These are phyloP conservation scores for Polyporus tsugae DNA, from an alignment of 1,284 basidiomycete genomes.

Conservation along the genomic window DNA sequence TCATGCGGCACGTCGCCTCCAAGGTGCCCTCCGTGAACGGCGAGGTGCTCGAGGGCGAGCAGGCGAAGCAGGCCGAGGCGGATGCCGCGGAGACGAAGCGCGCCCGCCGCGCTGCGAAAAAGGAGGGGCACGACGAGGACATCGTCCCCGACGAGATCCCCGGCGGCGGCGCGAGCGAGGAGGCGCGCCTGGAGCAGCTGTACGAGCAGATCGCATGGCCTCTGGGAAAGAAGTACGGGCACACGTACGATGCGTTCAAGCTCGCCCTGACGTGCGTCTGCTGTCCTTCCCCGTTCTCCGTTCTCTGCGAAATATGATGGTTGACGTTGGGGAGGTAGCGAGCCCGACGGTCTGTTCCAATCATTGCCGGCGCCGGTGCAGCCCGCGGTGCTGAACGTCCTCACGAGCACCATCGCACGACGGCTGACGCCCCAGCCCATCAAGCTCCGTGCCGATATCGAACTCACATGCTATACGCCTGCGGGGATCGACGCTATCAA, in stretches of 20 bases:
- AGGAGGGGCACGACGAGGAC: slow-evolving; percentile 52
- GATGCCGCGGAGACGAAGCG: slow-evolving; percentile 56
- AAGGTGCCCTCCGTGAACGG: slow-evolving; percentile 67
- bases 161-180: slow-evolving; percentile 63
- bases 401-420: slow-evolving; percentile 91
- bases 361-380: slow-evolving; percentile 74
- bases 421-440: slow-evolving; percentile 98
- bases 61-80: slow-evolving; percentile 49
- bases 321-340: slow-evolving; percentile 56
- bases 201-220: slow-evolving; percentile 97
- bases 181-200: slow-evolving; percentile 80
- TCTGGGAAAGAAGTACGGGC: slow-evolving; percentile 90
- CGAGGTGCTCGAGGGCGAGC: slow-evolving; percentile 52
- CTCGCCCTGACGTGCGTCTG: slow-evolving; percentile 85
- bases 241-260: slow-evolving; percentile 99
- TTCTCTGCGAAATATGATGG: not conserved
- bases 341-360: slow-evolving; percentile 87
- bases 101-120: slow-evolving; percentile 51
- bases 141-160: slow-evolving; percentile 44
- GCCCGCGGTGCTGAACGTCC: slow-evolving; percentile 66
- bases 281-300: not conserved
- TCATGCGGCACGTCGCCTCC: slow-evolving; percentile 93
- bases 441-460: slow-evolving; percentile 98
- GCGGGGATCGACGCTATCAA: slow-evolving; percentile 99
- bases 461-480: slow-evolving; percentile 96